Evolutionary conservation across 169 alveolate genomes (phyloP), one percentile per base, ranked within the genome.

Genomic region (Neospora caninum): DNA sequence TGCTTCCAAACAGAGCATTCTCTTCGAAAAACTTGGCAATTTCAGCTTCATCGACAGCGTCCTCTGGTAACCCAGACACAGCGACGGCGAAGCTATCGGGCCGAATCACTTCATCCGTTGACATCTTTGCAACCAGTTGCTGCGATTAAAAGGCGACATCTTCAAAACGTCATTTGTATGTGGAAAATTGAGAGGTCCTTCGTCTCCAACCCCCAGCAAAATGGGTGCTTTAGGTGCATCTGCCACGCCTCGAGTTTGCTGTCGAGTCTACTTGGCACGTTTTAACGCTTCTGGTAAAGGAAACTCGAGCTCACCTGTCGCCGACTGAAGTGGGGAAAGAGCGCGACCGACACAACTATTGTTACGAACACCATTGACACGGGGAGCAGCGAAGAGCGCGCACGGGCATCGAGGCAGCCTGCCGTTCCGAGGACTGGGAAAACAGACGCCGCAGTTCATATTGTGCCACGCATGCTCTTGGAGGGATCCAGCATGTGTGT

Each of bases 31-130:
- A 93, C 49, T 53, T 43, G 70, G 95, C 88, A 25, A 93, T 87
- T 87, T 93, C 95, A 49, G 86, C 84, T 84, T 92, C 95, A 88
- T 93, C 93, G 0, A 58, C 49, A 69, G 95, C 95, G 73, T 93
- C 95, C 29, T 92, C 73, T 0, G 95, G 95, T 41, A 93, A 43
- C 38, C 95, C 95, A 38, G 70, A 67, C 18, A 93, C 67, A 42
- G 86, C 69, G 42, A 93, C 93, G 31, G 95, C 95, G 64, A 93
- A 93, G 58, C 89, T 91, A 84, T 88, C 89, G 22, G 91, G 89
- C 91, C 89, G 95, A 41, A 78, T 64, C 73, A 93, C 93, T n/a
- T 93, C 93, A 89, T 84, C 88, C 34, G 82, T 92, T 45, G 95
- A 91, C 78, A 80, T n/a, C 83, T 87, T 93, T 58, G 80, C 58